A percentile compares a stretch with the other conserved stretches of the same genome.
Evolutionary conservation across 75 land plant species (phyloP).

Genomic region (Adiantum capillusveneris): DNA sequence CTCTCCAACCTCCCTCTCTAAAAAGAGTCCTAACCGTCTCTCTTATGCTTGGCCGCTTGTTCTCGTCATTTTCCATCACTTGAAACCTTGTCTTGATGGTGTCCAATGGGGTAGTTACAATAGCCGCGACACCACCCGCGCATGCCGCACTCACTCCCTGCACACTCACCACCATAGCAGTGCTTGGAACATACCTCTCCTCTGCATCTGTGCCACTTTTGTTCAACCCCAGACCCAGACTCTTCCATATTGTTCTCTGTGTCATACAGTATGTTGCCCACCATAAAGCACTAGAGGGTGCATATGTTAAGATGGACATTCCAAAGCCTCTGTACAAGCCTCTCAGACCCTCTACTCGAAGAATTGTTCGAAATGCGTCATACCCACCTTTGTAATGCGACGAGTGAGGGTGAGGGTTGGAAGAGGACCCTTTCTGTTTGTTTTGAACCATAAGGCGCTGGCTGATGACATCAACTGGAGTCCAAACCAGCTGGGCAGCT

Average conservation of each 20-base stretch:
- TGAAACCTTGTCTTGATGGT: constrained; percentile 91
- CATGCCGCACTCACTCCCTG: constrained; percentile 83
- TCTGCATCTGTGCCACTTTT: constrained; percentile 19
- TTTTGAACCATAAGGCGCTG: constrained; percentile 93
- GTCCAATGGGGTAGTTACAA: constrained; percentile 87
- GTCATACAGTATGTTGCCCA: constrained; percentile 83
- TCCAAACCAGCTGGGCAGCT: constrained; percentile 95
- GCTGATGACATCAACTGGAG: constrained; percentile 82
- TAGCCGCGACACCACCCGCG: constrained; percentile 81
- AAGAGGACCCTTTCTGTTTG: constrained; percentile 1
- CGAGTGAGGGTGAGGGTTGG: too few relatives aligned
- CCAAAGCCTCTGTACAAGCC: constrained; percentile 91
- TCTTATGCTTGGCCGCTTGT: constrained; percentile 32
- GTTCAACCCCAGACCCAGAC: constrained; percentile 2
- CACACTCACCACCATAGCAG: constrained; percentile 38
- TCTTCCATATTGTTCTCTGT: constrained; percentile 67
- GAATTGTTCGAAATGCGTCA: constrained; percentile 74
- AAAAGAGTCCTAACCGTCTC: constrained; percentile 56
- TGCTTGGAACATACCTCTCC: constrained; percentile 8
- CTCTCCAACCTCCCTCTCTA: constrained; percentile 79
- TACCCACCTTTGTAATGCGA: constrained; percentile 58
- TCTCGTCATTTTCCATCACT: constrained; percentile 61
- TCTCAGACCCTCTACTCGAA: constrained; percentile 49
- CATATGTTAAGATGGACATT: constrained; percentile 82
- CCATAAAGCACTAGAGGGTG: constrained; percentile 95